These are phyloP conservation scores for Sequoiadendron giganteum DNA, from an alignment of 75 land plant species.

Conservation along the genomic window DNA sequence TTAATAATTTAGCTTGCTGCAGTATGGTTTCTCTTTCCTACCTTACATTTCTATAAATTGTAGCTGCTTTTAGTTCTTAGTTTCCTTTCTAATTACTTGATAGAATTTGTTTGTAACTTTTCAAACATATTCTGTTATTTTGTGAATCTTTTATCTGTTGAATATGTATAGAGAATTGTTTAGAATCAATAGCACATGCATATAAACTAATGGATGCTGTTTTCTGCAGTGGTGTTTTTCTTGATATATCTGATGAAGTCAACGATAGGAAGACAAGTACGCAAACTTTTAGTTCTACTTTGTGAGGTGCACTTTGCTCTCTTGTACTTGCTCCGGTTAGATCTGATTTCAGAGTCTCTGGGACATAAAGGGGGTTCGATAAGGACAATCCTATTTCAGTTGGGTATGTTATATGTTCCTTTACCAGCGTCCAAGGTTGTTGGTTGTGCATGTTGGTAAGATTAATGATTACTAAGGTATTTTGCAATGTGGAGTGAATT, in stretches of 20 bases:
- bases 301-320: slow-evolving; percentile 88
- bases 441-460: not conserved
- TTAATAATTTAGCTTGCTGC: not conserved
- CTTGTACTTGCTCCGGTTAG: slow-evolving; percentile 77
- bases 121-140: not conserved
- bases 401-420: slow-evolving; percentile 51
- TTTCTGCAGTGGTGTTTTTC: slow-evolving; percentile 83
- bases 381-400: slow-evolving; percentile 58
- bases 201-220: not conserved
- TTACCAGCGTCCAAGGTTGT: not conserved
- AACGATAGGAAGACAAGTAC: slow-evolving; percentile 46
- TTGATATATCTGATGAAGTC: slow-evolving; percentile 78
- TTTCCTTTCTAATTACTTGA: not conserved
- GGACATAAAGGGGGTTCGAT: slow-evolving; percentile 37
- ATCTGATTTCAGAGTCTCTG: slow-evolving; percentile 52
- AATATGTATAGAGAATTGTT: not conserved
- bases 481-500: not conserved
- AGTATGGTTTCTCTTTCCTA: not conserved
- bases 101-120: not conserved
- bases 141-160: not conserved
- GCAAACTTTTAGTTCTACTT: slow-evolving; percentile 68
- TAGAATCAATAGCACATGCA: not conserved
- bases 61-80: not conserved
- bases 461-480: slow-evolving; percentile 1
- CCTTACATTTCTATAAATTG: not conserved